Base-by-base conservation (phyloP, 257 asterid species). In the Solanum ahanhuiri region DNA sequence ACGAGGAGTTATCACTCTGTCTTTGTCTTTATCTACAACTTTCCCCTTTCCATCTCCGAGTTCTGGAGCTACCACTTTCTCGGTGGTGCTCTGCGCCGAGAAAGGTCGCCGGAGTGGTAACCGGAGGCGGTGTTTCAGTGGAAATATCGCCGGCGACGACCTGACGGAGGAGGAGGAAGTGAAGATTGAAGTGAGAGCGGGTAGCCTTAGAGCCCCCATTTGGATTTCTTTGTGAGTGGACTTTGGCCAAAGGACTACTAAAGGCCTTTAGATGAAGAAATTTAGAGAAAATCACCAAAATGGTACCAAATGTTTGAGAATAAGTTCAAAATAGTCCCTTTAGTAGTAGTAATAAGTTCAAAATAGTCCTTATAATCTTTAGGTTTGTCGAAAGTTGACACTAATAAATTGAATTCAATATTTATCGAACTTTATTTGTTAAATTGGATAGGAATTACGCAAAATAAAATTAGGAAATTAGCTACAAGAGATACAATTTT, bases 161-260 rank as follows among this genome's bases (percentile, higher is more conserved):
- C 88, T 54, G 86, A 93, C 76, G 73, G 73, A 30, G 73, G 73
- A 12, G 75, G 82, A 37, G 66, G 89, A 87, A 25, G 88, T 83
- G 83, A 91, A 88, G 84, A 95, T 91, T 75, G 96, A 92, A 25
- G 95, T 92, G 31, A 96, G 91, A 67, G 94, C 89, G 67, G 98
- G 94, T 88, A 95, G 92, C 90, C 97, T 84, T 84, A 96, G 93
- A 83, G 96, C 95, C 86, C 93, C 98, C 98, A 96, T 96, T 54
- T 84, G 63, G 83, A 23, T 81, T 28, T 28, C 10, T 48, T 17
- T 48, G 23, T 15, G 66, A 81, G 43, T 81, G 67, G 67, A 79
- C 67, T 79, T 10, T 8, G 18, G 67, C 28, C 5, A 4, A 79
- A 23, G 83, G 64, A 41, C 4, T 25, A 7, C 2, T 25, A 7